Evolutionary conservation across 148 eudicot species (phyloP).

Genomic region (Diospyros kaki): DNA sequence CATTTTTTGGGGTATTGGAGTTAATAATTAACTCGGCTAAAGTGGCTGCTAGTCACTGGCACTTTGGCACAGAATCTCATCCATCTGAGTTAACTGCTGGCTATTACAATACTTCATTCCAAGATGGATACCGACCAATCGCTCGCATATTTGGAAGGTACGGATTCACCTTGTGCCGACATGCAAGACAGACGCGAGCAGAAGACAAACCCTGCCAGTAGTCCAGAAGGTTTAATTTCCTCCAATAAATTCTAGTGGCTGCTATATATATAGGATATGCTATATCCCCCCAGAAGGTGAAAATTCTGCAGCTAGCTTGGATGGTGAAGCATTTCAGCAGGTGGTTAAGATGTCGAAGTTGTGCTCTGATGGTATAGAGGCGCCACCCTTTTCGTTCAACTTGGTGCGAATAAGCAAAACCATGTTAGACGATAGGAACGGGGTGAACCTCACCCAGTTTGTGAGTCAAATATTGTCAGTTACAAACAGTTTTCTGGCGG

Average conservation of each 20-base stretch:
- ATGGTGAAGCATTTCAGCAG: conserved; percentile 34
- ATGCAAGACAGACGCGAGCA: conserved; percentile 34
- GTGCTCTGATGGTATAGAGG: conserved; percentile 29
- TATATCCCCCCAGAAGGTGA: conserved; percentile 39
- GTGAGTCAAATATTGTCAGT: conserved; percentile 47
- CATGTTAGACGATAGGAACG: conserved; percentile 31
- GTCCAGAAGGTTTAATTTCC: conserved; percentile 45
- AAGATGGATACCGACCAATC: conserved; percentile 41
- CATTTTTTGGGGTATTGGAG: conserved; percentile 36
- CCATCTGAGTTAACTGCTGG: conserved; percentile 49
- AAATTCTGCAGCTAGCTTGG: conserved; percentile 27
- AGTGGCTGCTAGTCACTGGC: conserved; percentile 47
- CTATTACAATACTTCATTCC: conserved; percentile 34
- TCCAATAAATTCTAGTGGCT: conserved; percentile 30
- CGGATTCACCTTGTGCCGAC: conserved; percentile 36
- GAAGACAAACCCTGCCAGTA: conserved; percentile 26
- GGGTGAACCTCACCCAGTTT: conserved; percentile 40
- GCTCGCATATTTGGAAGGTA: conserved; percentile 38
- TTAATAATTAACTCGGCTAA: conserved; percentile 31
- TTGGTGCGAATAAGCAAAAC: conserved; percentile 43
- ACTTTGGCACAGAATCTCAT: conserved; percentile 35
- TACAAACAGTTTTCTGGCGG: conserved; percentile 32
- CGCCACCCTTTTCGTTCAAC: conserved; percentile 35
- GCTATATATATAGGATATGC: conserved; percentile 34
- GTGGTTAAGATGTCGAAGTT: conserved; percentile 39